phyloP scores from a whole-genome alignment of 2,329 filamentous ascomycete species.

The Ophiosphaerella herpotricha region DNA sequence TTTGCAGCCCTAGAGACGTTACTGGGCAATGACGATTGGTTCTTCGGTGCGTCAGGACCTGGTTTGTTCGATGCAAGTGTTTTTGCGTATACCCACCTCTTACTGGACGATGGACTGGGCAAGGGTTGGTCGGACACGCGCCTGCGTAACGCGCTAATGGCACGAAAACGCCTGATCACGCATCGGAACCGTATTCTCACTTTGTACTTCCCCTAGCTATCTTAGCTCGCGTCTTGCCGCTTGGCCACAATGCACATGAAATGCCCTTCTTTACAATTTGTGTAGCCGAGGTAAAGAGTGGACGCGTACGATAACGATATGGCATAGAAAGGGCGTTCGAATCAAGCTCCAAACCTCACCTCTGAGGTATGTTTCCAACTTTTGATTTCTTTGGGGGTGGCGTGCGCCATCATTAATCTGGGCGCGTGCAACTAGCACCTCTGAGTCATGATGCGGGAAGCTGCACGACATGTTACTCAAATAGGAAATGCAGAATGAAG shows the following conservation, averaged over 20 bases:
- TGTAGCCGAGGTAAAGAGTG: neutral
- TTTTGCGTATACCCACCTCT: conserved; percentile 85
- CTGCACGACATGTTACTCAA: conserved; percentile 36
- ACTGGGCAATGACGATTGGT: conserved; percentile 63
- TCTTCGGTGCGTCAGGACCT: conserved; percentile 63
- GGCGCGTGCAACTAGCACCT: conserved; percentile 17
- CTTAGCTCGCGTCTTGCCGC: conserved; percentile 4
- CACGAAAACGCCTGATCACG: conserved; percentile 65
- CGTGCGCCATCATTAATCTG: conserved; percentile 9
- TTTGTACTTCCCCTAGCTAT: conserved; percentile 51
- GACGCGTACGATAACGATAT: neutral
- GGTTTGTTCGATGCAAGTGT: conserved; percentile 84
- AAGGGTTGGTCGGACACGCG: conserved; percentile 65
- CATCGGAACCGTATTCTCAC: conserved; percentile 65
- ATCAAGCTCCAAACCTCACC: neutral
- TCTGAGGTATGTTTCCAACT: neutral
- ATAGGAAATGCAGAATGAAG: conserved; percentile 17
- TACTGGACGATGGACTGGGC: conserved; percentile 67
- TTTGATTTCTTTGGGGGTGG: neutral
- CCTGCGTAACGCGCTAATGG: conserved; percentile 61
- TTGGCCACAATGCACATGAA: neutral
- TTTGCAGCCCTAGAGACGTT: conserved; percentile 65
- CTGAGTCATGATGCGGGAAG: conserved; percentile 36
- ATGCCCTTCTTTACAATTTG: neutral
- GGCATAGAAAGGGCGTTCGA: conserved; percentile 1